phyloP scores from a whole-genome alignment of 768 basidiomycete genomes.

The Hemileccinum rubropunctum region DNA sequence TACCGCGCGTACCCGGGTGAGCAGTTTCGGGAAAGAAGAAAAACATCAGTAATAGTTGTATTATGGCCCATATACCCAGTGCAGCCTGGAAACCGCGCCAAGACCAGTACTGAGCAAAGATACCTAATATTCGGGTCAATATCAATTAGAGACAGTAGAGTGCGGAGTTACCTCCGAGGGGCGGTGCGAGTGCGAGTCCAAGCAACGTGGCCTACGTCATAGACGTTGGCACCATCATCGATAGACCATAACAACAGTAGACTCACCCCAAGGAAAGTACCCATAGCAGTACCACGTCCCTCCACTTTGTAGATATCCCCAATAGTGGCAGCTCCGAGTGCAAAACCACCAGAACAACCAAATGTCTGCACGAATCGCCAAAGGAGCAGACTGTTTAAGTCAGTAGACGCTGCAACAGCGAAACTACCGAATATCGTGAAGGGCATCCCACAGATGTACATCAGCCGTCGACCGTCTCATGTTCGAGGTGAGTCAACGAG shows the following conservation, averaged over 20 bases:
- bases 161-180: conserved; percentile 44
- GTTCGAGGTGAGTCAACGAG: not conserved
- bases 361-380: conserved; percentile 67
- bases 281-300: conserved; percentile 59
- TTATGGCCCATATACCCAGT: conserved; percentile 40
- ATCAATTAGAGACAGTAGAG: not conserved
- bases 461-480: conserved; percentile 60
- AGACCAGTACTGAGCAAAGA: conserved; percentile 56
- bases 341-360: conserved; percentile 55
- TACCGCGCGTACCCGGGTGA: conserved; percentile 54
- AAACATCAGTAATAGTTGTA: conserved; percentile 39
- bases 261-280: conserved; percentile 52
- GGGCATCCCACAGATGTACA: conserved; percentile 61
- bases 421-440: conserved; percentile 57
- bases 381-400: conserved; percentile 43
- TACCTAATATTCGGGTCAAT: conserved; percentile 31
- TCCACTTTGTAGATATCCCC: conserved; percentile 67
- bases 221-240: not conserved
- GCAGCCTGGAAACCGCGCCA: conserved; percentile 60
- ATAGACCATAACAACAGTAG: not conserved
- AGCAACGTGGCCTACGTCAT: conserved; percentile 43
- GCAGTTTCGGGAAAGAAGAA: conserved; percentile 65
- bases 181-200: conserved; percentile 61
- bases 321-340: conserved; percentile 58
- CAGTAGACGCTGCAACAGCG: conserved; percentile 52